A percentile compares a stretch with the other conserved stretches of the same genome.
These are phyloP conservation scores for Tylopilus intermedius DNA, from an alignment of 768 basidiomycete genomes.

Conservation along the genomic window DNA sequence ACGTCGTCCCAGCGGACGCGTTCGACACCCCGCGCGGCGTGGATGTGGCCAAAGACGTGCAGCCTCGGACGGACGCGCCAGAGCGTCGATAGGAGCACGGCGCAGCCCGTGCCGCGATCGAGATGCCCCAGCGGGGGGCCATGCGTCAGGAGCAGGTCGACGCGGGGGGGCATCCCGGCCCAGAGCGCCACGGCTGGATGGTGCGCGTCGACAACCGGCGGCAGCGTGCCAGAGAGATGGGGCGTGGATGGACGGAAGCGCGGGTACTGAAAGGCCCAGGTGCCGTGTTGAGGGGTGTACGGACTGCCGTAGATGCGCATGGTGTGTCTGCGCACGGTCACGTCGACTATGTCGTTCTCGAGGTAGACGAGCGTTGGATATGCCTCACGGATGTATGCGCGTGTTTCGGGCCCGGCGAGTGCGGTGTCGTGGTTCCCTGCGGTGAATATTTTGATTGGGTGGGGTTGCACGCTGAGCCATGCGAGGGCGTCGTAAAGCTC, in stretches of 20 bases:
- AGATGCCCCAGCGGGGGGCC: conserved; percentile 37
- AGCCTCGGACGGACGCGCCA: conserved; percentile 34
- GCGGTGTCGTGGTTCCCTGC: conserved; percentile 42
- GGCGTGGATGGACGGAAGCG: conserved; percentile 3
- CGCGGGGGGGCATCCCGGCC: conserved; percentile 26
- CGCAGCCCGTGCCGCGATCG: conserved; percentile 31
- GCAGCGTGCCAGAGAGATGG: not conserved
- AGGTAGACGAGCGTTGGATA: conserved; percentile 36
- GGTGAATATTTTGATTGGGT: conserved; percentile 38
- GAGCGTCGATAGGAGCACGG: conserved; percentile 28
- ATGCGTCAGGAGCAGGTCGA: conserved; percentile 42
- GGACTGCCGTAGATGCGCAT: conserved; percentile 38
- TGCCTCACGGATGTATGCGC: conserved; percentile 7
- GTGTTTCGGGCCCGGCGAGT: conserved; percentile 21
- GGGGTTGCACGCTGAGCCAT: conserved; percentile 32
- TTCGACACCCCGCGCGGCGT: conserved; percentile 34
- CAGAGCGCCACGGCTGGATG: conserved; percentile 18
- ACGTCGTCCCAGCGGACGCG: conserved; percentile 29
- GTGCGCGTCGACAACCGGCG: not conserved
- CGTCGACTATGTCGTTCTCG: conserved; percentile 26
- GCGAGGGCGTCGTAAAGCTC: conserved; percentile 30
- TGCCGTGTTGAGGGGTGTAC: conserved; percentile 34
- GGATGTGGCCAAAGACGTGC: conserved; percentile 43
- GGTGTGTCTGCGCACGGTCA: conserved; percentile 29
- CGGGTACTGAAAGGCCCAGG: conserved; percentile 9